Evolutionary conservation across 208 protist genomes (phyloP), one percentile per base, ranked within the genome.

Genomic region (Blechomonas ayalai): DNA sequence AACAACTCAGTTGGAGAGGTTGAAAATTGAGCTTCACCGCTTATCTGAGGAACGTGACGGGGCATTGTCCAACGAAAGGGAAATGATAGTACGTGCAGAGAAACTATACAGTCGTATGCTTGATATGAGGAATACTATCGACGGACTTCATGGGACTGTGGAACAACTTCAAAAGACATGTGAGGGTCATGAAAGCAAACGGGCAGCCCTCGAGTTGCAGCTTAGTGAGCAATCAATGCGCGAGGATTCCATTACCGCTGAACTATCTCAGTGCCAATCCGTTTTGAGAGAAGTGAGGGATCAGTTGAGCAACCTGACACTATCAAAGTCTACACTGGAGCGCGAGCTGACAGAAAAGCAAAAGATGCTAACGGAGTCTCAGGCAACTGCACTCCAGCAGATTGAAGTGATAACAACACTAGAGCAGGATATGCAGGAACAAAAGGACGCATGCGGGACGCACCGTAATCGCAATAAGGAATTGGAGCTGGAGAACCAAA

Each of bases 361-460:
- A 3, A 34, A 34, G 31, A n/a, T n/a, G 31, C 7, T 56, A 10
- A 26, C 37, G 15, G 38, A 46, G 6, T 24, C 38, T 10, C 41
- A 72, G 29, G 24, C 28, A 22, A 29, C 54, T 20, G 48, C 59
- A 7, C 41, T 56, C 15, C 58, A 75, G 24, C 73, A 81, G 32
- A 34, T 75, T 10, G 33, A 67, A 18, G 55, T 64, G 9, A 75
- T 81, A 34, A 43, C 59, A 8, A 58, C 55, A 16, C 55, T 76
- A 15, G 73, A 81, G 24, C 63, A 43, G 0, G 73, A 81, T 41
- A 28, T 73, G 15, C 32, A 47, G 20, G 66, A 70, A 34, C 9
- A 61, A 12, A 45, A 42, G 26, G 73, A 81, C 41, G 18, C 28
- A 3, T 42, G 44, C 10, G 53, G 56, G 10, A 44, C 51, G 1